A percentile compares a stretch with the other conserved stretches of the same genome.
phyloP scores from a whole-genome alignment of 2,329 filamentous ascomycete genomes.

The Epichloe festucae region DNA sequence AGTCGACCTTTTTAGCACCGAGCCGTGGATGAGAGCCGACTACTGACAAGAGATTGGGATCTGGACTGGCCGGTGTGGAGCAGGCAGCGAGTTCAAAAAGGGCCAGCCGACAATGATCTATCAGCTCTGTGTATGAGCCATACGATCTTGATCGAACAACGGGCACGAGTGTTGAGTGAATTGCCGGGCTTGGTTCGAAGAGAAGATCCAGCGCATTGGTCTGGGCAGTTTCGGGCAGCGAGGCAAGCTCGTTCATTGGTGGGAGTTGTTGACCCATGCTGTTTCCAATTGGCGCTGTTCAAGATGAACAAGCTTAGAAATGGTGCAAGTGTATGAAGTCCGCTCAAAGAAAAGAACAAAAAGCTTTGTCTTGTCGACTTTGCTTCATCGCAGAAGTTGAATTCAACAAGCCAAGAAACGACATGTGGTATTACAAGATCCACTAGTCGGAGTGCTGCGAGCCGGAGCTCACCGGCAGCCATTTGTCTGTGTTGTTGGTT shows the following conservation, averaged over 20 bases:
- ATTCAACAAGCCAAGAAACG: background rate
- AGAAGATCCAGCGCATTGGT: conserved; percentile 57
- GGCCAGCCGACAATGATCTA: conserved; percentile 50
- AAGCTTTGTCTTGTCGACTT: background rate
- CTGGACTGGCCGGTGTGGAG: conserved; percentile 31
- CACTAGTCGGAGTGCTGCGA: background rate
- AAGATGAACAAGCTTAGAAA: background rate
- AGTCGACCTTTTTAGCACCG: conserved; percentile 74
- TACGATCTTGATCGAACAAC: conserved; percentile 46
- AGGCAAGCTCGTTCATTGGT: conserved; percentile 39
- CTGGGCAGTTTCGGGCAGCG: conserved; percentile 41
- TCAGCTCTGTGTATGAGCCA: conserved; percentile 54
- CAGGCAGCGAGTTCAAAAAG: conserved; percentile 45
- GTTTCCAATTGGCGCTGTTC: background rate
- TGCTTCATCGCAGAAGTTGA: background rate
- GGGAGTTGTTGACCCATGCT: conserved; percentile 34
- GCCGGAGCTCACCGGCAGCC: background rate
- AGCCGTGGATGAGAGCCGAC: conserved; percentile 73
- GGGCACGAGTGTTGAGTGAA: conserved; percentile 61
- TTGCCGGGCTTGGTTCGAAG: conserved; percentile 68
- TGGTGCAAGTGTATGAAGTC: background rate
- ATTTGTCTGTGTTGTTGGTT: background rate
- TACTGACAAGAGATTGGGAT: conserved; percentile 51
- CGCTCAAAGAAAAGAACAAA: too few species aligned
- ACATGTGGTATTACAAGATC: background rate